Percentiles rank a stretch among this genome's conserved stretches.
phyloP scores from a whole-genome alignment of 179 eudicot genomes.

The Vitellaria paradoxa region DNA sequence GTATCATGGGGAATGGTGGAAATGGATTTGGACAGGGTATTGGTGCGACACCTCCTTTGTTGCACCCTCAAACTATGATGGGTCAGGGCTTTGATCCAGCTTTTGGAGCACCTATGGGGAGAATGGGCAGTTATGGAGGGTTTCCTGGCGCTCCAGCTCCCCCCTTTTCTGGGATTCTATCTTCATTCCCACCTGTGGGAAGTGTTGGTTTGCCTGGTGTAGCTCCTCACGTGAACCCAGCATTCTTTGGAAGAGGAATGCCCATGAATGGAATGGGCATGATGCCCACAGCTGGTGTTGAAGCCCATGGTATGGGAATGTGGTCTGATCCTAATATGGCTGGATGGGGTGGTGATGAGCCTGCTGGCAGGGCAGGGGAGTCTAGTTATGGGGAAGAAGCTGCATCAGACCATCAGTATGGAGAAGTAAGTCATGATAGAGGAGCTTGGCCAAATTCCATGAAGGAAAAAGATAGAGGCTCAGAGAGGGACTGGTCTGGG shows the following conservation, averaged over 20 bases:
- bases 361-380: constrained; percentile 70
- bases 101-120: constrained; percentile 64
- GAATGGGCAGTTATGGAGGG: constrained; percentile 79
- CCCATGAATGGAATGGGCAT: constrained; percentile 76
- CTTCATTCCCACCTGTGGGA: constrained; percentile 71
- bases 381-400: constrained; percentile 92
- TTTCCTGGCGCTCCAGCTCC: constrained; percentile 58
- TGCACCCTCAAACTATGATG: constrained; percentile 93
- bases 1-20: constrained; percentile 73
- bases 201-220: constrained; percentile 81
- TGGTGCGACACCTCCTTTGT: constrained; percentile 56
- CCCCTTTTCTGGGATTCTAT: constrained; percentile 77
- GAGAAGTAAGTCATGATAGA: constrained; percentile 68
- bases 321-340: constrained; percentile 68
- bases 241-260: constrained; percentile 90
- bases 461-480: constrained; percentile 58
- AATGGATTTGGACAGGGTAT: constrained; percentile 51
- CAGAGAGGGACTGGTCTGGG: constrained; percentile 75
- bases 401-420: constrained; percentile 80
- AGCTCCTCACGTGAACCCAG: constrained; percentile 95
- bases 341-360: constrained; percentile 77
- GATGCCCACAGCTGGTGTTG: constrained; percentile 75
- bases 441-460: constrained; percentile 47
- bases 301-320: constrained; percentile 70
- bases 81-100: constrained; percentile 89